phyloP scores from a whole-genome alignment of 108 stramenopile species.

The Bacterosira constricta region DNA sequence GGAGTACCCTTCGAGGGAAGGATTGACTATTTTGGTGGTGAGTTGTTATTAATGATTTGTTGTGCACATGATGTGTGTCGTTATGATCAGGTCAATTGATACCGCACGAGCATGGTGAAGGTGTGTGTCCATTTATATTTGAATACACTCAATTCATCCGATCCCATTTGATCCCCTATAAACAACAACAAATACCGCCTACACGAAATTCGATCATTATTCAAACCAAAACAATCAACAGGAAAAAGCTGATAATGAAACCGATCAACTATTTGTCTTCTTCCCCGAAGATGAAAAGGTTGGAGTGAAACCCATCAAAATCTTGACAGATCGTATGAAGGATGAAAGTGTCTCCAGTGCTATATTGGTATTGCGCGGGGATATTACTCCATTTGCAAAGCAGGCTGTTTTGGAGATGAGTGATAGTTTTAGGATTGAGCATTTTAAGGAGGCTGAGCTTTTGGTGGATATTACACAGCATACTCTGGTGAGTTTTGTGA shows the following conservation, averaged over 20 bases:
- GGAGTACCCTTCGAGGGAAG: slow-evolving; percentile 78
- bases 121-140: too few species aligned
- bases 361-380: slow-evolving; percentile 88
- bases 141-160: too few species aligned
- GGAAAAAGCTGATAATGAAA: slow-evolving; percentile 91
- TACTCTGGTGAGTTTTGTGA: slow-evolving; percentile 75
- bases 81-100: too few species aligned
- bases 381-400: slow-evolving; percentile 95
- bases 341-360: slow-evolving; percentile 84
- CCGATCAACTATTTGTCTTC: slow-evolving; percentile 92
- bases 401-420: slow-evolving; percentile 91
- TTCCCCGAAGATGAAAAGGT: slow-evolving; percentile 97
- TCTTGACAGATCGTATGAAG: slow-evolving; percentile 90
- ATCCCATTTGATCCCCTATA: too few species aligned
- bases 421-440: slow-evolving; percentile 89
- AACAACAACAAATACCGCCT: neutral
- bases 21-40: slow-evolving; percentile 83
- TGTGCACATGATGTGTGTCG: too few species aligned
- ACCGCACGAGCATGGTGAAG: too few species aligned
- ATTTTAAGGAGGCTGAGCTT: slow-evolving; percentile 98
- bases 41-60: slow-evolving; percentile 18
- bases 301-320: slow-evolving; percentile 93
- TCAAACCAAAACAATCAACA: slow-evolving; percentile 20
- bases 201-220: too few species aligned
- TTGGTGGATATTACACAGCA: slow-evolving; percentile 99